phyloP scores from a whole-genome alignment of 192 early-diverging fungal genomes.

The Globomyces pollinis-pini region DNA sequence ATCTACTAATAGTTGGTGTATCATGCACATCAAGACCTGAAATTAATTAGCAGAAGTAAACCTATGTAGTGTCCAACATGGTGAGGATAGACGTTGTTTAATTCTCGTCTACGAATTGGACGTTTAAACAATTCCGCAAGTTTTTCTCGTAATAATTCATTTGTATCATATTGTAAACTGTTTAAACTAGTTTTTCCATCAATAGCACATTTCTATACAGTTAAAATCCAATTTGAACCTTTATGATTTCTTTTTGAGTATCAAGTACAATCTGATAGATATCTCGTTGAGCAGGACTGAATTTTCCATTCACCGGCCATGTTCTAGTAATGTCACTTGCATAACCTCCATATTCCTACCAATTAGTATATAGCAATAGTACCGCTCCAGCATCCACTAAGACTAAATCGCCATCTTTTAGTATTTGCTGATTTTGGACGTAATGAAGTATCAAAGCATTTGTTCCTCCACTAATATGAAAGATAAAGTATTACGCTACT shows the following conservation, averaged over 20 bases:
- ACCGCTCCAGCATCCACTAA: slow-evolving; percentile 83
- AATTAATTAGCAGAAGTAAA: no score
- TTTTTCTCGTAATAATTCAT: slow-evolving; percentile 60
- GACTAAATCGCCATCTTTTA: slow-evolving; percentile 73
- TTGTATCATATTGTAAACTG: slow-evolving; percentile 71
- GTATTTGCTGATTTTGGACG: slow-evolving; percentile 70
- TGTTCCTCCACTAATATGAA: slow-evolving; percentile 66
- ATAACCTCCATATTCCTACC: slow-evolving; percentile 77
- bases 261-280: slow-evolving; percentile 78
- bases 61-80: slow-evolving; percentile 94
- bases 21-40: slow-evolving; percentile 98
- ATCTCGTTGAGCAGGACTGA: slow-evolving; percentile 66
- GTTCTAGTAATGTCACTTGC: slow-evolving; percentile 90
- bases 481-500: no score
- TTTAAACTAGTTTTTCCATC: slow-evolving; percentile 62
- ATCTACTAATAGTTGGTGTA: slow-evolving; percentile 63
- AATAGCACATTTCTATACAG: slow-evolving; percentile 33
- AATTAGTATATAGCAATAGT: not conserved
- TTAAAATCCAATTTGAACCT: slow-evolving; percentile 41
- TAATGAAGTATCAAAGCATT: slow-evolving; percentile 94
- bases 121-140: slow-evolving; percentile 55
- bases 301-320: slow-evolving; percentile 86
- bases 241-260: slow-evolving; percentile 78
- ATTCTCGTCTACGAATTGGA: slow-evolving; percentile 57
- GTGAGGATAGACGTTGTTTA: slow-evolving; percentile 83